Base-by-base conservation (phyloP, 108 stramenopile species). In the Seminavis robusta region DNA sequence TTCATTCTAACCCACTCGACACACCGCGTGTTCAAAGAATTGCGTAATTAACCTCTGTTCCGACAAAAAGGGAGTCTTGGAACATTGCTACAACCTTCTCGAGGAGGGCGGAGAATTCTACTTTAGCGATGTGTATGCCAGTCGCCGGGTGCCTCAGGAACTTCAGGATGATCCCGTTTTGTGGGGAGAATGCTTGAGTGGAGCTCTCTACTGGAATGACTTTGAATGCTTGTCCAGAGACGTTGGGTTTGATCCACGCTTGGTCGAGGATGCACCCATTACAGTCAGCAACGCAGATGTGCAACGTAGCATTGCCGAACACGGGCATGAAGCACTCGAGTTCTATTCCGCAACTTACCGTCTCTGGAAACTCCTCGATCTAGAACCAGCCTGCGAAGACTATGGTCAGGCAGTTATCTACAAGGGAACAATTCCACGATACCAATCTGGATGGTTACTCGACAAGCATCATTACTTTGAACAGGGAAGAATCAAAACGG, bases 151-250 rank as follows among this genome's bases (percentile, higher is more conserved):
- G 13, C 95, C 97, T 9, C 61, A 80, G 45, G 57, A 67, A 2
- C 56, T 92, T 34, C 77, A 69, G 31, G 73, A 86, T 24, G 76
- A 92, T 70, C 63, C 73, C 29, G 93, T 94, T 10, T 59, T 98
- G 13, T 96, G 95, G 92, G 97, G 97, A 25, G 97, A 98, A 61
- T 98, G 97, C 58, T 60, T 98, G 24, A 71, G 71, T 11, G 97
- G 97, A 27, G 97, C 97, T 0, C 69, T 98, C 20, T 98, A 98
- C 64, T 96, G 95, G 95, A 94, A 95, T 68, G 97, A 98, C 59
- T 98, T 98, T 61, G 69, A 88, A 34, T 84, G 83, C 40, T 59
- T 96, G 52, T 84, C 90, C 52, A 84, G 80, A 36, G 67, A 76
- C 29, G 80, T 79, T 45, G 97, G 95, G 17, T 98, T 97, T 52